Percentiles rank a stretch among this genome's conserved stretches.
Conservation (phyloP, 140 eudicot species). For the Erigeron philadelphicus region DNA sequence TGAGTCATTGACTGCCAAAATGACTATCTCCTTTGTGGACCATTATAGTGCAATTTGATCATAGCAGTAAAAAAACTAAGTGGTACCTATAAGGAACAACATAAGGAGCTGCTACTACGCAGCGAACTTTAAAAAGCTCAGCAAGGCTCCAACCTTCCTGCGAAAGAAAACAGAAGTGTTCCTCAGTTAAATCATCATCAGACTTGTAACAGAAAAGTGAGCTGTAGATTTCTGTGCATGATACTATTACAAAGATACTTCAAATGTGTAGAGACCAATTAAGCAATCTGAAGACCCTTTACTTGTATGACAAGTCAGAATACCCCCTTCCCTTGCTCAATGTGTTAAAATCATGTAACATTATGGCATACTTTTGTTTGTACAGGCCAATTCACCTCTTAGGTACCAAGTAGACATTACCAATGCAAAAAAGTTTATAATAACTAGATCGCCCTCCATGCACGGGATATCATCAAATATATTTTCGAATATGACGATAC, state of each 20-base stretch:
- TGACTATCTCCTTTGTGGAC: background rate
- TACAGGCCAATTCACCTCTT: slow-evolving; percentile 16
- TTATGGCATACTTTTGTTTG: background rate
- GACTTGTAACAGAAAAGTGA: slow-evolving; percentile 14
- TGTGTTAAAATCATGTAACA: background rate
- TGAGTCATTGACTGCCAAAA: background rate
- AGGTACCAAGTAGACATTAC: slow-evolving; percentile 39
- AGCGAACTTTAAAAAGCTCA: slow-evolving; percentile 65
- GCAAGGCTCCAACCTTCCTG: slow-evolving; percentile 99
- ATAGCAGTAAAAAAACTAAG: background rate
- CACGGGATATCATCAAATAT: slow-evolving; percentile 59
- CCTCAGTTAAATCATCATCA: slow-evolving; percentile 19
- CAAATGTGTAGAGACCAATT: background rate
- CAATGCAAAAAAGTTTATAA: slow-evolving; percentile 90
- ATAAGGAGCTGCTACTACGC: slow-evolving; percentile 94
- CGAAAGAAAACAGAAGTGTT: slow-evolving; percentile 14
- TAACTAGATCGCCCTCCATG: slow-evolving; percentile 59
- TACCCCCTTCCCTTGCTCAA: background rate
- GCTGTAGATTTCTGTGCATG: background rate
- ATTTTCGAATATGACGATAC: slow-evolving; percentile 57
- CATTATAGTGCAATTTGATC: background rate
- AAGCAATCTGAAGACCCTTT: slow-evolving; percentile 11
- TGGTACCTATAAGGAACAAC: slow-evolving; percentile 80
- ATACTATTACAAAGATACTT: background rate
- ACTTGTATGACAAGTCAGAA: background rate